phyloP scores from a whole-genome alignment of 768 basidiomycete genomes.

The Pisolithus albus region DNA sequence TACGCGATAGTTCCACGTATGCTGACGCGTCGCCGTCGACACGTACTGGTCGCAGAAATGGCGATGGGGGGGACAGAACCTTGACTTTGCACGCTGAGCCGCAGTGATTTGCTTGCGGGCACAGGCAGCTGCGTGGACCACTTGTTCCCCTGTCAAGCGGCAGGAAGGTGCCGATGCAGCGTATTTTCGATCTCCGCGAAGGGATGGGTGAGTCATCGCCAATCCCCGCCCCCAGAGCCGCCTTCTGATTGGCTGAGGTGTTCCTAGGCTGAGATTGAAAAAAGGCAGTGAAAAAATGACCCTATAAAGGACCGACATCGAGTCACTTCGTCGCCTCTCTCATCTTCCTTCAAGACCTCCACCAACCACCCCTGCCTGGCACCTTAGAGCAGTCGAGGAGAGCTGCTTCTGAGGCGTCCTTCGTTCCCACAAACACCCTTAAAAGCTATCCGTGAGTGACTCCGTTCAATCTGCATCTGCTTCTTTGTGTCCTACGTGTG shows the following conservation, averaged over 20 bases:
- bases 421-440: conserved; percentile 15
- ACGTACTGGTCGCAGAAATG: background rate
- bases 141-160: background rate
- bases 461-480: conserved; percentile 18
- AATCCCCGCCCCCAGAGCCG: background rate
- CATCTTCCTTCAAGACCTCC: conserved; percentile 12
- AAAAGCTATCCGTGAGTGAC: conserved; percentile 21
- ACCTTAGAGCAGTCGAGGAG: conserved; percentile 11
- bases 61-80: background rate
- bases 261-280: conserved; percentile 32
- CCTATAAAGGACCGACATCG: conserved; percentile 23
- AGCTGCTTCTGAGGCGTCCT: conserved; percentile 14
- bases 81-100: background rate
- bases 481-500: conserved; percentile 28
- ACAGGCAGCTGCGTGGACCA: background rate
- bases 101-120: background rate
- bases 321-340: conserved; percentile 16
- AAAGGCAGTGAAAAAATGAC: conserved; percentile 19
- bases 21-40: background rate
- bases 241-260: conserved; percentile 9
- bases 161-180: no score
- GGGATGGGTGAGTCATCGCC: no score
- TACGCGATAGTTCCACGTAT: background rate
- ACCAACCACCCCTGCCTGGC: conserved; percentile 5
- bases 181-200: no score